Evolutionary conservation across 1,284 basidiomycete genomes (phyloP).

Genomic region (Trichosporon ovoides): DNA sequence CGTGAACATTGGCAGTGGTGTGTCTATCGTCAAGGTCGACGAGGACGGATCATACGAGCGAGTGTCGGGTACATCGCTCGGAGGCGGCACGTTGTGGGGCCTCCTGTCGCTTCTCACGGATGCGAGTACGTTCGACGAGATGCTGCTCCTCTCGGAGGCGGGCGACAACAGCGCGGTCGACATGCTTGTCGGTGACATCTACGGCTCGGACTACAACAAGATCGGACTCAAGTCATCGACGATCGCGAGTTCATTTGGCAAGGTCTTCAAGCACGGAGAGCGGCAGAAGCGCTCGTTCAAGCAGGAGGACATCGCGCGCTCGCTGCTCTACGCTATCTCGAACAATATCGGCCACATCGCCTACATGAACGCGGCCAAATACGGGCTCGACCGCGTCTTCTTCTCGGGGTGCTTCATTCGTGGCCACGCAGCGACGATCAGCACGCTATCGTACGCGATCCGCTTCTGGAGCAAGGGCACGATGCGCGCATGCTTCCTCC

Average conservation of each 20-base stretch:
- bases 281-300: slow-evolving; percentile 67
- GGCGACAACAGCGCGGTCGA: slow-evolving; percentile 94
- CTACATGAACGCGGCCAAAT: slow-evolving; percentile 99
- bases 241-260: slow-evolving; percentile 97
- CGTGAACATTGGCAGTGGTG: slow-evolving; percentile 97
- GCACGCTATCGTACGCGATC: slow-evolving; percentile 96
- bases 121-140: slow-evolving; percentile 92
- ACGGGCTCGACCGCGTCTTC: slow-evolving; percentile 93
- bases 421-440: slow-evolving; percentile 95
- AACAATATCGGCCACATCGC: slow-evolving; percentile 99
- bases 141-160: slow-evolving; percentile 86
- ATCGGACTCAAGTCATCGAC: slow-evolving; percentile 95
- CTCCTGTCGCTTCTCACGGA: slow-evolving; percentile 88
- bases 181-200: slow-evolving; percentile 99
- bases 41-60: slow-evolving; percentile 93
- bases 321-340: slow-evolving; percentile 89
- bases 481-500: slow-evolving; percentile 90
- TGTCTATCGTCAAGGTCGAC: slow-evolving; percentile 95
- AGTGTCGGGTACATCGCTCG: slow-evolving; percentile 92
- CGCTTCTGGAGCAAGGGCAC: slow-evolving; percentile 99
- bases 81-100: slow-evolving; percentile 99
- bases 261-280: slow-evolving; percentile 81
- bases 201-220: slow-evolving; percentile 87
- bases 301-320: slow-evolving; percentile 91
- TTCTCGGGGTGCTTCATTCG: slow-evolving; percentile 99